These are phyloP conservation scores for Rhizopogon roseolus DNA, from an alignment of 768 basidiomycete genomes.

Conservation along the genomic window DNA sequence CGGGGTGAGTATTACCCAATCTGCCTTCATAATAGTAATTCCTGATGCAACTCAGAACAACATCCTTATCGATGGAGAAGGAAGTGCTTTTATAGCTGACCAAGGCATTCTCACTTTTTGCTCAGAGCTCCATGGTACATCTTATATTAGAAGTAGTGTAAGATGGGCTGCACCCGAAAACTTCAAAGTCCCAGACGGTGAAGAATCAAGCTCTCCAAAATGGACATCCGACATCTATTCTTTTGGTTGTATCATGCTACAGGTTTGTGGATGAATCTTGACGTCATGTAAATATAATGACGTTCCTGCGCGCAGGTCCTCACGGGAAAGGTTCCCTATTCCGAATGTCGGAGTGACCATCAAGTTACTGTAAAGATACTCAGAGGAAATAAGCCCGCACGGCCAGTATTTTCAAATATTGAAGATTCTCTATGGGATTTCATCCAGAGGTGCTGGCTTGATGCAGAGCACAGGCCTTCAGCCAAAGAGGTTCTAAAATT, in stretches of 20 bases:
- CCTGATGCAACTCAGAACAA: not conserved
- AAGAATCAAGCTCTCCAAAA: not conserved
- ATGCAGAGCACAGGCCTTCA: not conserved
- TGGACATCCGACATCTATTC: conserved; percentile 22
- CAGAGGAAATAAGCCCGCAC: not conserved
- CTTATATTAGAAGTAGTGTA: conserved; percentile 9
- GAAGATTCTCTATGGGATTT: not conserved
- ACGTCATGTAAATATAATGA: not conserved
- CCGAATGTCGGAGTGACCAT: not conserved
- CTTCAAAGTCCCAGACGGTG: not conserved
- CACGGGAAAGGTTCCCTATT: conserved; percentile 2
- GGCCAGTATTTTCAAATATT: not conserved
- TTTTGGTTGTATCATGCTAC: conserved; percentile 31
- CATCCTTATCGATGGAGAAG: not conserved
- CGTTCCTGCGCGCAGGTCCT: not conserved
- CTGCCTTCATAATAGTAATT: not conserved
- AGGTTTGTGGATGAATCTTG: conserved; percentile 23
- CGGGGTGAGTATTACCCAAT: conserved; percentile 9
- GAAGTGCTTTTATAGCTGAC: conserved; percentile 18
- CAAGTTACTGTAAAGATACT: not conserved
- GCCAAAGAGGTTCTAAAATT: not conserved
- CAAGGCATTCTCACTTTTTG: conserved; percentile 40
- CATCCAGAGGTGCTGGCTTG: conserved; percentile 13
- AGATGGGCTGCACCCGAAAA: conserved; percentile 7
- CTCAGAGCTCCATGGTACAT: conserved; percentile 27